These are phyloP conservation scores for Alternaria panax DNA, from an alignment of 2,329 filamentous ascomycete genomes.

Conservation along the genomic window DNA sequence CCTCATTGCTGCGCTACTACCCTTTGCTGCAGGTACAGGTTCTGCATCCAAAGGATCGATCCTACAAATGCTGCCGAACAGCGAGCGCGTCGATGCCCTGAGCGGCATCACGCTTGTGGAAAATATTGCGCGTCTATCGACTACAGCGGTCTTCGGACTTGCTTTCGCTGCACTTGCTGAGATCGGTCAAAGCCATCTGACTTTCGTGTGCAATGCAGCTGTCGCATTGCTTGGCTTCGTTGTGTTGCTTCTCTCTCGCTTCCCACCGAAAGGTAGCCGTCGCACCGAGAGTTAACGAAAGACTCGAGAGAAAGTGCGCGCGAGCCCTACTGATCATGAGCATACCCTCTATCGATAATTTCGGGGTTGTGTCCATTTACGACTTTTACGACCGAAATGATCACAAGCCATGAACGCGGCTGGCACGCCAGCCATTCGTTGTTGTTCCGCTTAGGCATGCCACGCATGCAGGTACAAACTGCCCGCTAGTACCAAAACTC, in stretches of 20 bases:
- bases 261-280: constrained; percentile 54
- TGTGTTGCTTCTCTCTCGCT: constrained; percentile 55
- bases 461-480: neutral
- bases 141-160: constrained; percentile 70
- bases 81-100: constrained; percentile 70
- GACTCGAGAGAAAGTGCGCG: accelerated
- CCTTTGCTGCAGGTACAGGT: constrained; percentile 73
- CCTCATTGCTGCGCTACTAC: constrained; percentile 68
- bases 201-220: constrained; percentile 72
- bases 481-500: neutral
- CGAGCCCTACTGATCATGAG: neutral
- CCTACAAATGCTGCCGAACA: constrained; percentile 70
- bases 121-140: constrained; percentile 70
- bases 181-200: constrained; percentile 66
- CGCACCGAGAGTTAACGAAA: neutral
- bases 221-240: constrained; percentile 62
- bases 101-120: constrained; percentile 74
- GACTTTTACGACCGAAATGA: neutral
- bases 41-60: constrained; percentile 77
- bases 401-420: neutral
- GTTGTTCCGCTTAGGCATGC: neutral
- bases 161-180: constrained; percentile 70
- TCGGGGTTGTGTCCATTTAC: neutral
- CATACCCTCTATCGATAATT: accelerated
- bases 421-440: neutral